Base-by-base conservation (phyloP, 805 yeast genomes). In the Lipomyces lipofer region DNA sequence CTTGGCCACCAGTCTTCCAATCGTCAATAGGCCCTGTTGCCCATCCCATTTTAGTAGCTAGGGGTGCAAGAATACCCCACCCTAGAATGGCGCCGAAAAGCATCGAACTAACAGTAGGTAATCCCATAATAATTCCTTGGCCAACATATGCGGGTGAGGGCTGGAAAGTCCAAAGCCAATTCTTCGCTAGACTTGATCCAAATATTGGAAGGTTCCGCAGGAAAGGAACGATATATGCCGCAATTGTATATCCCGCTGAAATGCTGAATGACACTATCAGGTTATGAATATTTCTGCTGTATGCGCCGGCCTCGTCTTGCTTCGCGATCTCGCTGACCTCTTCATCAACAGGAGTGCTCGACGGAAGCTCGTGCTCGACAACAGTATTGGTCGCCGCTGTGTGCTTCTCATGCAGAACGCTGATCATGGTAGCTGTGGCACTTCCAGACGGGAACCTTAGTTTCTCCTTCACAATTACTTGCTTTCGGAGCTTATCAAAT, bases 61-160 rank as follows among this genome's bases (percentile, higher is more conserved):
- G 54, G 2, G 97, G 97, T 0, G 94, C 92, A n/a, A 92, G 72
- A 0, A 92, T 71, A 0, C 81, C 96, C 99, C 99, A 92, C 0
- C 99, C 99, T 3, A 91, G 66, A 1, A 92, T 59, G 21, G 95
- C 83, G 2, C 99, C 99, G 62, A 89, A 78, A 39, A 92, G 71
- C 99, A 92, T 92, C 59, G 90, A 86, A 8, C 88, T 77, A 0
- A 90, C 95, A 0, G 98, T 90, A 1, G 91, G 88, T 6, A 90
- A 73, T 0, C 99, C 99, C 99, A 92, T 92, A 53, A 92, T 92
- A 38, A 94, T 89, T 3, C 99, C 99, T 70, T 92, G 99, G 2
- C 99, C 99, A 32, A 94, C 79, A 67, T 92, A 92, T 0, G 98
- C 98, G 0, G 99, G 99, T 0, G 97, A 89, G 0, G 97, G 97